A percentile compares a stretch with the other conserved stretches of the same genome.
Conservation (phyloP, 1,284 basidiomycete species). For the Volvariella volvacea region DNA sequence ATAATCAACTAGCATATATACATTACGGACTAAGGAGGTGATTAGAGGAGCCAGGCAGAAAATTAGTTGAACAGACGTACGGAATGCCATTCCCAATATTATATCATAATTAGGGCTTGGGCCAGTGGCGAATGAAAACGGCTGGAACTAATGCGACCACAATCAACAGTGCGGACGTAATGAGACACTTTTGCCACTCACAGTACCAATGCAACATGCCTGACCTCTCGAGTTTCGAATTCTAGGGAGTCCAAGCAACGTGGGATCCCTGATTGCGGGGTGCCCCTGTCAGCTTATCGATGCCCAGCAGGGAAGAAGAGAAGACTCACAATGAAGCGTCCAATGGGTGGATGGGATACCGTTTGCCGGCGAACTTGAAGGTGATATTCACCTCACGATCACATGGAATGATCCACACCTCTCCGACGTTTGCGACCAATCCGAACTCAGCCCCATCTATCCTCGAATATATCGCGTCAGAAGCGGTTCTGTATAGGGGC, state of each 20-base stretch:
- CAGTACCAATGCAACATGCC: constrained; percentile 40
- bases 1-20: constrained; percentile 54
- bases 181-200: constrained; percentile 19
- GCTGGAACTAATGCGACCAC: constrained; percentile 38
- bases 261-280: constrained; percentile 21
- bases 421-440: constrained; percentile 36
- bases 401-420: constrained; percentile 55
- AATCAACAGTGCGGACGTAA: constrained; percentile 3
- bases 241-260: constrained; percentile 21
- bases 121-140: constrained; percentile 30
- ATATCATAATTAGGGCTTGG: constrained; percentile 32
- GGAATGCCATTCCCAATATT: constrained; percentile 49
- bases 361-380: constrained; percentile 45
- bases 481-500: constrained; percentile 34
- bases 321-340: constrained; percentile 39
- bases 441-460: constrained; percentile 42
- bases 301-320: constrained; percentile 9
- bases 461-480: constrained; percentile 49
- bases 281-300: constrained; percentile 1
- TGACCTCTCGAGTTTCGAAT: constrained; percentile 26
- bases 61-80: constrained; percentile 26
- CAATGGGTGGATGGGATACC: constrained; percentile 56
- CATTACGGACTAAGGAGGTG: constrained; percentile 37
- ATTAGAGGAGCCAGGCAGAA: neutral
- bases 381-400: constrained; percentile 54